A percentile compares a stretch with the other conserved stretches of the same genome.
Conservation (phyloP, 768 basidiomycete species). For the Aureoboletus auriporus region DNA sequence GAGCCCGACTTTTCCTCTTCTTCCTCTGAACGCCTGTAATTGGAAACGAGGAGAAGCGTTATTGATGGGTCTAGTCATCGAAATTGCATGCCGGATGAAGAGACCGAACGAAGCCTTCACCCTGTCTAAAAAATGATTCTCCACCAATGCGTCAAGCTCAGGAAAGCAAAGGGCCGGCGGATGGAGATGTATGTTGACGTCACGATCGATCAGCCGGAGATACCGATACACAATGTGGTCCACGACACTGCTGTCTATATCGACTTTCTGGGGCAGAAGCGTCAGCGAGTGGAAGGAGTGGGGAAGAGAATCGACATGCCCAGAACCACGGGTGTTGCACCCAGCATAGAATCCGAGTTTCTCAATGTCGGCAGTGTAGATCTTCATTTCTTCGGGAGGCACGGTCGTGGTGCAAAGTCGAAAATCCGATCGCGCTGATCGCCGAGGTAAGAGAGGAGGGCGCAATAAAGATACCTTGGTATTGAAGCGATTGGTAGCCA, state of each 20-base stretch:
- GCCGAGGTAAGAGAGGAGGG: background rate
- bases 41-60: constrained; percentile 12
- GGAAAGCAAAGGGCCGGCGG: constrained; percentile 48
- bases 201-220: constrained; percentile 25
- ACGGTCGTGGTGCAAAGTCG: constrained; percentile 43
- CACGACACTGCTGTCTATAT: constrained; percentile 43
- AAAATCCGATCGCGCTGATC: constrained; percentile 43
- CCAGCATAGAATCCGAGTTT: constrained; percentile 45
- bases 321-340: constrained; percentile 48
- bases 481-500: constrained; percentile 38
- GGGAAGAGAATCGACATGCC: constrained; percentile 27
- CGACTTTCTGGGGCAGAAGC: constrained; percentile 43
- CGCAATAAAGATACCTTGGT: background rate
- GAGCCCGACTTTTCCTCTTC: constrained; percentile 56
- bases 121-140: constrained; percentile 41
- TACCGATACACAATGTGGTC: constrained; percentile 49
- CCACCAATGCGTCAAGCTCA: constrained; percentile 48
- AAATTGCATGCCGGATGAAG: background rate
- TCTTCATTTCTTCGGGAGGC: constrained; percentile 37
- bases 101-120: constrained; percentile 36
- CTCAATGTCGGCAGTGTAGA: constrained; percentile 35
- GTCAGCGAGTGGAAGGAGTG: background rate
- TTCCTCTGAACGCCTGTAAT: constrained; percentile 46
- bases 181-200: constrained; percentile 41
- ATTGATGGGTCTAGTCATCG: no score